Evolutionary conservation across 2,329 filamentous ascomycete species (phyloP), one percentile per base, ranked within the genome.

Genomic region (Penicillium sp.): DNA sequence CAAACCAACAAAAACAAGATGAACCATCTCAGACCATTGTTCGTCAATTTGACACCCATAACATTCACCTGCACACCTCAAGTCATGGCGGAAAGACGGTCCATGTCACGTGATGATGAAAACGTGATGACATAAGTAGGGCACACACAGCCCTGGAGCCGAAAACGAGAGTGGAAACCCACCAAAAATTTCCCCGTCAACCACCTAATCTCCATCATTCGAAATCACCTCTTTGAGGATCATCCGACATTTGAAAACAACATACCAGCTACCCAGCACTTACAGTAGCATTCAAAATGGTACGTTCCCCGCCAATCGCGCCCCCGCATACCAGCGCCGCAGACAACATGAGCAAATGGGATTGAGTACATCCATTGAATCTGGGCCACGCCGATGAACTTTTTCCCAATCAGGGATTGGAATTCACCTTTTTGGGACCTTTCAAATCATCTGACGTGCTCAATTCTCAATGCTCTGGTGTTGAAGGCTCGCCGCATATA

Each of bases 221-320:
- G 45, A 45, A 57, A 47, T 45, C 39, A 49, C 47, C 71, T 75
- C 72, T 75, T 75, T 70, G 72, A 75, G 72, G 72, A 75, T 68
- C 67, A 69, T 72, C 71, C 71, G 72, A 73, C 72, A 69, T 63
- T 63, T 58, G 53, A 54, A 59, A 48, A 54, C 57, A n/a, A 6
- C 39, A 58, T 34, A 45, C 54, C 42, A 47, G 44, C 48, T 56
- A 48, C 46, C 53, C 44, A 50, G 43, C 45, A 60, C 31, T 28
- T 16, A 29, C 33, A 43, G 43, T 47, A 52, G 45, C 44, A 53
- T 47, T 56, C 64, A 71, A 70, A 67, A 75, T 75, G 72, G 72
- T 74, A 69, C 37, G 65, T 52, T 16, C 11, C 19, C 19, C 21
- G 6, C 10, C 11, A 4, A 9, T 13, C 25, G 25, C 5, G 25